Evolutionary conservation across 208 protist genomes (phyloP).

Genomic region (Trichomonas gallinae): DNA sequence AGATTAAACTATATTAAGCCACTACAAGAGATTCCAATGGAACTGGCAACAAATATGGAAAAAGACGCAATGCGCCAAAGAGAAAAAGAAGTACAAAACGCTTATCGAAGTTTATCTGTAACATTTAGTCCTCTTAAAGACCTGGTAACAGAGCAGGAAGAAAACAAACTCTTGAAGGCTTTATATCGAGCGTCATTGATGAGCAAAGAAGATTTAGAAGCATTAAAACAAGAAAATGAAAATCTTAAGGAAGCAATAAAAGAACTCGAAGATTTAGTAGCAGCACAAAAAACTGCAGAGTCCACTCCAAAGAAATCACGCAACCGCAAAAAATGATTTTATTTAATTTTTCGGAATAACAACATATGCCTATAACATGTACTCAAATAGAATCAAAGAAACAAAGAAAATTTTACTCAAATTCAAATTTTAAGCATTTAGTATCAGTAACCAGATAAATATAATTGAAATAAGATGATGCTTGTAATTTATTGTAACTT

Average conservation of each 20-base stretch:
- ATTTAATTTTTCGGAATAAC: no score
- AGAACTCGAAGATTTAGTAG: neutral
- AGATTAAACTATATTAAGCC: neutral
- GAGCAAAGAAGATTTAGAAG: neutral
- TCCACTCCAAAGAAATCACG: neutral
- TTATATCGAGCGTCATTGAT: neutral
- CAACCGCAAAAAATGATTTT: neutral
- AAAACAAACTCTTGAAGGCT: neutral
- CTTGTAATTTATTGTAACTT: no score
- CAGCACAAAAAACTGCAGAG: neutral
- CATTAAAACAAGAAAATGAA: neutral
- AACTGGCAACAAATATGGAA: neutral
- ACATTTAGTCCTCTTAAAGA: neutral
- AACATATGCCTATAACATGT: no score
- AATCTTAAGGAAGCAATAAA: neutral
- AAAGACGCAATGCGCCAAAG: neutral
- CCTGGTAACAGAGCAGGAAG: neutral
- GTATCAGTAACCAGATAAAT: no score
- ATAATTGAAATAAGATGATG: no score
- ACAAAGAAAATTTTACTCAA: no score
- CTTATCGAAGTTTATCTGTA: neutral
- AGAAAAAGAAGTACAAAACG: neutral
- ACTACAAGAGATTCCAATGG: neutral
- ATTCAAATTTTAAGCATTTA: no score
- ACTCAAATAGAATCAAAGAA: no score